phyloP scores from a whole-genome alignment of 2,329 filamentous ascomycete species.

The Alternaria longipes region DNA sequence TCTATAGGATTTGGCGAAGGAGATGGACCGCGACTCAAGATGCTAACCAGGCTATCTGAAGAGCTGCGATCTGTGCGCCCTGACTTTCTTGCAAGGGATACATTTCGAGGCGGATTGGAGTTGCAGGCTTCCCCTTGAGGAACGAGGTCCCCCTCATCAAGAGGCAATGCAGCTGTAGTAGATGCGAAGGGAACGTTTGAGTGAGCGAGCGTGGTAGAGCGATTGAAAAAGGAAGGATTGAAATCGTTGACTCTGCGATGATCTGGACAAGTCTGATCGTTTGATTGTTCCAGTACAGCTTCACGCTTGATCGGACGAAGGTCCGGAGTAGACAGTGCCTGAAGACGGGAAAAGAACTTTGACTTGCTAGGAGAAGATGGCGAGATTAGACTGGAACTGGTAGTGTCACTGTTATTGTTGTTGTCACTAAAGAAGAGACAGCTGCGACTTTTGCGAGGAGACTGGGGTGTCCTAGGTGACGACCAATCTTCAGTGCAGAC shows the following conservation, averaged over 20 bases:
- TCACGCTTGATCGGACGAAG: conserved; percentile 16
- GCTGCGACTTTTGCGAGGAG: conserved; percentile 42
- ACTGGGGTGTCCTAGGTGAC: conserved; percentile 43
- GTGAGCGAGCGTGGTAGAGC: conserved; percentile 13
- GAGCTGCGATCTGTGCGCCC: conserved; percentile 12
- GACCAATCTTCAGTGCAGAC: conserved; percentile 44
- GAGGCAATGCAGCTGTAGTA: background rate
- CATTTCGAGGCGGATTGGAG: background rate
- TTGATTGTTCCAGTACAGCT: conserved; percentile 4
- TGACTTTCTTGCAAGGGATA: background rate
- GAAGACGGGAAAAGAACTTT: conserved; percentile 24
- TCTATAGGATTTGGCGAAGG: conserved; percentile 4
- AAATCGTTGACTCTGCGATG: background rate
- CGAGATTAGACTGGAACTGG: conserved; percentile 23
- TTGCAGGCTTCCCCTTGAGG: background rate
- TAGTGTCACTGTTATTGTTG: conserved; percentile 19
- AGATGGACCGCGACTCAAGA: conserved; percentile 3
- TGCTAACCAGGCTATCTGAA: conserved; percentile 17
- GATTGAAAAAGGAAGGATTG: conserved; percentile 4
- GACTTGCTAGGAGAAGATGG: conserved; percentile 38
- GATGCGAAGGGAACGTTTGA: conserved; percentile 22
- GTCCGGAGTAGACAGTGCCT: conserved; percentile 27
- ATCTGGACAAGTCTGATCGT: conserved; percentile 26
- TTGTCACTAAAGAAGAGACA: conserved; percentile 35
- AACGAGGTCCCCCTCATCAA: background rate